phyloP scores from a whole-genome alignment of 768 basidiomycete species.

The Collybia mongolica region DNA sequence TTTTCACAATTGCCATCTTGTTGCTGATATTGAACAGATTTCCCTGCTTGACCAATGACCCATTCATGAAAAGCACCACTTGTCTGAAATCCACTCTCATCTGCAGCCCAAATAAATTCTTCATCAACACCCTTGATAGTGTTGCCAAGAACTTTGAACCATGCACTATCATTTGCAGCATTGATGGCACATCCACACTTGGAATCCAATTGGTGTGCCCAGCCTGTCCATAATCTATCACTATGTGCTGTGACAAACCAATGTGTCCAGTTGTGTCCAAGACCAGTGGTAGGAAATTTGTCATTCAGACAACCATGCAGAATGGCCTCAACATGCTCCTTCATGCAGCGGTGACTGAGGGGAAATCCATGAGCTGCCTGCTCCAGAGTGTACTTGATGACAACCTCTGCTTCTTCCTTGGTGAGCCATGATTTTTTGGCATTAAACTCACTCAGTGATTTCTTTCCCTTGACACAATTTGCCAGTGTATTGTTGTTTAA shows the following conservation, averaged over 20 bases:
- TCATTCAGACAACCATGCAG: no score
- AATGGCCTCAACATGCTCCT: no score
- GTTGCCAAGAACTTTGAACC: slow-evolving; percentile 6
- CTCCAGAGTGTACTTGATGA: no score
- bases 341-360: no score
- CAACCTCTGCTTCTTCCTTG: no score
- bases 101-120: slow-evolving; percentile 1
- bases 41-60: background rate
- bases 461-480: slow-evolving; percentile 1
- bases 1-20: slow-evolving; percentile 26
- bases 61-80: background rate
- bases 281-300: slow-evolving; percentile 2
- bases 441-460: slow-evolving; percentile 2
- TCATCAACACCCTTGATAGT: background rate
- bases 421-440: no score
- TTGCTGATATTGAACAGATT: no score
- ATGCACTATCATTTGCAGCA: slow-evolving; percentile 7
- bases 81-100: slow-evolving; percentile 6
- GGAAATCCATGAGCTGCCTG: no score
- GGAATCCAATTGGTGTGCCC: no score
- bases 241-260: slow-evolving; percentile 7
- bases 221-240: slow-evolving; percentile 1
- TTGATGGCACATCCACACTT: slow-evolving; percentile 10
- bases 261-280: slow-evolving; percentile 8
- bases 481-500: slow-evolving; percentile 4